phyloP scores from a whole-genome alignment of 2,329 filamentous ascomycete genomes.

The Fusarium agapanthi region DNA sequence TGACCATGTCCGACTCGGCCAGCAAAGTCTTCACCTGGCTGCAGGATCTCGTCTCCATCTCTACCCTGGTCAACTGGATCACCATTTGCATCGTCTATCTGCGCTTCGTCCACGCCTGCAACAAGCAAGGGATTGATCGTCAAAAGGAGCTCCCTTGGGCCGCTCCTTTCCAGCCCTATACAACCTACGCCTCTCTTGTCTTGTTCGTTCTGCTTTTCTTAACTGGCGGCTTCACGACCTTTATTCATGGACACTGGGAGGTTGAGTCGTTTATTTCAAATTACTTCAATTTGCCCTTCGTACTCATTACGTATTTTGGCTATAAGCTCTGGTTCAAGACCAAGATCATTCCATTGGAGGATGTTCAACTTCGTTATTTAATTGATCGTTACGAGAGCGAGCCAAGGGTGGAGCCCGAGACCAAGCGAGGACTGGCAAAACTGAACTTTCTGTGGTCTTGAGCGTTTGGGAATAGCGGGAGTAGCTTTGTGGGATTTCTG shows the following conservation, averaged over 20 bases:
- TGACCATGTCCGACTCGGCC: not conserved
- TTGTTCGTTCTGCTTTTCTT: not conserved
- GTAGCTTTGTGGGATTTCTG: not conserved
- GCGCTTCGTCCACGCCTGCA: not conserved
- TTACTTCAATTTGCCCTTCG: constrained; percentile 1
- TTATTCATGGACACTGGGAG: not conserved
- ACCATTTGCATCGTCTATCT: not conserved
- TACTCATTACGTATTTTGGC: not conserved
- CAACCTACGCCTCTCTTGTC: not conserved
- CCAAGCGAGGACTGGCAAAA: not conserved
- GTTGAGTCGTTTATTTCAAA: not conserved
- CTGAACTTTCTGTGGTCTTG: not conserved
- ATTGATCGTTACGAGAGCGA: not conserved
- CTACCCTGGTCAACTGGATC: not conserved
- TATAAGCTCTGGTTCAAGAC: constrained; percentile 2
- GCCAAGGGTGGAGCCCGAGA: not conserved
- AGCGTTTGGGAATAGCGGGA: not conserved
- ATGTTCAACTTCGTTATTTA: not conserved
- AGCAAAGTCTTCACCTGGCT: constrained; percentile 7
- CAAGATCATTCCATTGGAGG: not conserved
- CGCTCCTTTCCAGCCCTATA: not conserved
- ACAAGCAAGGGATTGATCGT: not conserved
- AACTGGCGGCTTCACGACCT: not conserved
- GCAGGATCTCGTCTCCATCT: not conserved
- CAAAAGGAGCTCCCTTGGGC: constrained; percentile 4